Percentiles rank a stretch among this genome's conserved stretches.
These are phyloP conservation scores for Lentinula novae-zelandiae DNA, from an alignment of 1,284 basidiomycete genomes.

Conservation along the genomic window DNA sequence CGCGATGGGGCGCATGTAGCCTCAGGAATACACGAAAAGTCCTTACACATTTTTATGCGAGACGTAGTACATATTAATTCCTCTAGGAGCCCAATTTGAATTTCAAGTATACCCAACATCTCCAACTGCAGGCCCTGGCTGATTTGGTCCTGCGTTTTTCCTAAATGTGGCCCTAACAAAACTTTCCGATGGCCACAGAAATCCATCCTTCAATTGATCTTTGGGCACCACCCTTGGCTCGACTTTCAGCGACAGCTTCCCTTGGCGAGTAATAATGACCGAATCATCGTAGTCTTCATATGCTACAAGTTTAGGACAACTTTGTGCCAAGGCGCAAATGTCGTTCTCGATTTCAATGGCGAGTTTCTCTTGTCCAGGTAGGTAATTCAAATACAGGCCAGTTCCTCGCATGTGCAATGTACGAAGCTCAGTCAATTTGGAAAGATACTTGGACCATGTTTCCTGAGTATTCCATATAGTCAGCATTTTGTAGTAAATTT, in stretches of 20 bases:
- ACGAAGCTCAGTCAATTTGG: not conserved
- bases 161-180: not conserved
- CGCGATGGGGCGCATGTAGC: not conserved
- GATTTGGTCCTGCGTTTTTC: not conserved
- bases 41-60: no score
- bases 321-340: not conserved
- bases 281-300: not conserved
- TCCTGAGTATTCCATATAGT: not conserved
- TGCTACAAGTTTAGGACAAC: not conserved
- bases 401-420: slow-evolving; percentile 1
- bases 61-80: not conserved
- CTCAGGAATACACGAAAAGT: not conserved
- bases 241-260: not conserved
- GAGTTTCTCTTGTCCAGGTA: not conserved
- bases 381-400: not conserved
- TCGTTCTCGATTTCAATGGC: not conserved
- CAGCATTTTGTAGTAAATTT: not conserved
- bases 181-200: not conserved
- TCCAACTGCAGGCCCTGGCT: not conserved
- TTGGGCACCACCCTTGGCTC: not conserved
- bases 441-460: not conserved
- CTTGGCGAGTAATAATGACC: not conserved
- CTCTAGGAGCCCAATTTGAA: not conserved
- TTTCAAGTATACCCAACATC: not conserved
- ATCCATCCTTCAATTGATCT: not conserved